phyloP scores from a whole-genome alignment of 225 moss, liverwort and hornwort genomes.

The Bryum argenteum region DNA sequence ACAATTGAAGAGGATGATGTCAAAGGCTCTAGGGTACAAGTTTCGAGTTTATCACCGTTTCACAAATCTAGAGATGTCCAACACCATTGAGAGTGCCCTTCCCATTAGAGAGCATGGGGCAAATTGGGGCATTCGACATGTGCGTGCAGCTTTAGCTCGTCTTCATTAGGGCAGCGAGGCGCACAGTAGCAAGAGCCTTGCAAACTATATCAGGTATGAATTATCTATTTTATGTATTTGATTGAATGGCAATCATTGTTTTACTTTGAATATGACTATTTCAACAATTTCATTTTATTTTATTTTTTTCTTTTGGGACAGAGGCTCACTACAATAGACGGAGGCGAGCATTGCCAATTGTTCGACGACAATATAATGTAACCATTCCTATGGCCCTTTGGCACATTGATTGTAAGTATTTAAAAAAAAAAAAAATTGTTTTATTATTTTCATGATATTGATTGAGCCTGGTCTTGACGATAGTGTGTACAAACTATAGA shows the following conservation, averaged over 20 bases:
- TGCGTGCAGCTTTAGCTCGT: background rate
- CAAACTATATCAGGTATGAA: background rate
- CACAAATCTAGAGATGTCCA: too few species aligned
- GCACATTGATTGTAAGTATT: slow-evolving; percentile 7
- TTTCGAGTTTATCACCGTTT: too few species aligned
- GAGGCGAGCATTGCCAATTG: background rate
- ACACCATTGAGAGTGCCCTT: background rate
- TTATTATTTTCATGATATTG: too few species aligned
- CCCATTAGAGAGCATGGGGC: background rate
- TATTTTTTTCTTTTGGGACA: background rate
- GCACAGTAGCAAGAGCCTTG: background rate
- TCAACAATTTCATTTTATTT: background rate
- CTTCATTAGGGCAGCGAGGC: background rate
- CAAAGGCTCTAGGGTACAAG: too few species aligned
- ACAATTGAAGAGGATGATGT: background rate
- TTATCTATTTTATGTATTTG: background rate
- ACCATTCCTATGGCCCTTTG: background rate
- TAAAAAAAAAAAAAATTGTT: too few species aligned
- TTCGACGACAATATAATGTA: background rate
- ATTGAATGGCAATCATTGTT: background rate
- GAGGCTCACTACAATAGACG: background rate
- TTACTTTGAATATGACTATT: background rate
- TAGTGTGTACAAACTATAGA: too few species aligned
- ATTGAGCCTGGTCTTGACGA: too few species aligned
- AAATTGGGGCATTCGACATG: background rate